Base-by-base conservation (phyloP, 805 yeast species). In the Kodamaea restingae region DNA sequence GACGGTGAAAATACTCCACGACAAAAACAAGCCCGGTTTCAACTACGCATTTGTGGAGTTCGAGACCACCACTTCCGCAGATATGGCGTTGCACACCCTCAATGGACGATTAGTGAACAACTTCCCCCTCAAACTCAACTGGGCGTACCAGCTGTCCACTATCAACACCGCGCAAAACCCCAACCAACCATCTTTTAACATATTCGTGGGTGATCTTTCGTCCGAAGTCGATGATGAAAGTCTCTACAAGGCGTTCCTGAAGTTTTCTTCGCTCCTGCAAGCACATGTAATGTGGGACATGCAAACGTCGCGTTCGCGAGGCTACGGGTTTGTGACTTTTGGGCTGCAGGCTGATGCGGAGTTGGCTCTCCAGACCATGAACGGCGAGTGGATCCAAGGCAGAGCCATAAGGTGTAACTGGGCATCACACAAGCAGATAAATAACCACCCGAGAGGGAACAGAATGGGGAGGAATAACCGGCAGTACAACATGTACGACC, bases 261-360 rank as follows among this genome's bases (percentile, higher is more conserved):
- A 68, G 40, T 84, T 75, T 58, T 67, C 70, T 12, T 74, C 88
- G 1, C 66, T 84, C 51, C 65, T 77, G 34, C 93, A 85, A 58
- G 96, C 95, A 9, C 88, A 88, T 50, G 96, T 88, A 22, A 88
- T 88, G 96, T 88, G 96, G 96, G 96, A 88, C 58, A 86, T 87
- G 95, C 90, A 85, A 58, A 83, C 93, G 18, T 93, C 95, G 31
- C 73, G 95, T 56, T 86, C 95, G 2, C 73, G 96, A 63, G 95
- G 96, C 26, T 88, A 88, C 55, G 96, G 96, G 2, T 88, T 88
- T 60, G 93, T 87, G 9, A 81, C 91, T 1, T 88, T 88, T 53
- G 60, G 67, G 18, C 75, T 73, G 18, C 76, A 72, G 45, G 61
- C 67, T 14, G 91, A 86, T 47, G 96, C 95, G 2, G 87, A 83